Conservation (phyloP, 345 rosid genomes). For the Populus euphratica region DNA sequence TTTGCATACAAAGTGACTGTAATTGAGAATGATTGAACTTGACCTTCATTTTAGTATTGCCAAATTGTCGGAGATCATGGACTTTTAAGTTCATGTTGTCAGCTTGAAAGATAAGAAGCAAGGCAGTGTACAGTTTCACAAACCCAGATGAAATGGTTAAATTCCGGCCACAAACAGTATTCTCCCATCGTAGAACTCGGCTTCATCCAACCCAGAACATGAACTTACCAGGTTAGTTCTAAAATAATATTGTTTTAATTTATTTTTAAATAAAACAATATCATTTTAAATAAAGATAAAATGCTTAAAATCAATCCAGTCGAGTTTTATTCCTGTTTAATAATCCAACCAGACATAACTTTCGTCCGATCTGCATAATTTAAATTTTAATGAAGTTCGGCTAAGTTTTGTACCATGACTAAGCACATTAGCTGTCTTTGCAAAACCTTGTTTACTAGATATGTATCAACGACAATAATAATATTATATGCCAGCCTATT, state of each 20-base stretch:
- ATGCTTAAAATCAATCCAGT: too few relatives aligned
- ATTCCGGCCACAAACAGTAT: too few relatives aligned
- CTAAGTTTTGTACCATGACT: background rate
- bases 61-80: background rate
- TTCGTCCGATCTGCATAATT: background rate
- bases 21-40: conserved; percentile 20
- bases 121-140: background rate
- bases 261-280: too few relatives aligned
- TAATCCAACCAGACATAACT: background rate
- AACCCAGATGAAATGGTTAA: too few relatives aligned
- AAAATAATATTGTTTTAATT: too few relatives aligned
- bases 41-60: conserved; percentile 1
- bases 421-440: conserved; percentile 1
- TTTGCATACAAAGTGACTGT: background rate
- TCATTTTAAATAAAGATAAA: too few relatives aligned
- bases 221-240: too few relatives aligned
- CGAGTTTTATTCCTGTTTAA: too few relatives aligned
- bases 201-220: too few relatives aligned
- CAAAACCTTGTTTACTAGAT: background rate
- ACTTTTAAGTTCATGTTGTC: background rate
- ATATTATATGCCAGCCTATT: background rate
- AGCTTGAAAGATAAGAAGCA: background rate
- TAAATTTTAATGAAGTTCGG: background rate
- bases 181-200: too few relatives aligned
- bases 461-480: background rate